Conservation (phyloP, 331 rosid species). For the Prunus yedoensis region DNA sequence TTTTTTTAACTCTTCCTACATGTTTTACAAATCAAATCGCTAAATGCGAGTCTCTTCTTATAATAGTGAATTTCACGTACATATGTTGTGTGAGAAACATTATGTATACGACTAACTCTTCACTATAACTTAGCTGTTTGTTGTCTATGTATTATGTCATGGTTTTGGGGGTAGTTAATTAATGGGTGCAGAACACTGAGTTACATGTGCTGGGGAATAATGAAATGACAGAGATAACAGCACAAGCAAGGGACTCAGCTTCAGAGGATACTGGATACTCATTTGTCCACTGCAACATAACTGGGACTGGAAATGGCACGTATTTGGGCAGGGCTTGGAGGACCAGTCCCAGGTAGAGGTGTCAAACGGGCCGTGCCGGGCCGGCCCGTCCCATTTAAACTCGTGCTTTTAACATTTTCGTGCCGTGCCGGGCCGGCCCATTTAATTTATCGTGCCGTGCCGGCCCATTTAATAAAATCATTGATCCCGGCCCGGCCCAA, state of each 20-base stretch:
- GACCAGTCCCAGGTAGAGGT: too few species aligned
- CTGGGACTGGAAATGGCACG: constrained; percentile 36
- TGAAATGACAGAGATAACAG: constrained; percentile 36
- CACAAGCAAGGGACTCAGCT: constrained; percentile 42
- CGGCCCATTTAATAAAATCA: too few species aligned
- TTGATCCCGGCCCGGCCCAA: too few species aligned
- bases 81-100: not conserved
- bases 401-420: too few species aligned
- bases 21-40: too few species aligned
- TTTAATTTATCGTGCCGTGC: too few species aligned
- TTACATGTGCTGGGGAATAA: constrained; percentile 18
- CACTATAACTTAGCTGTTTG: not conserved
- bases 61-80: not conserved
- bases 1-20: too few species aligned
- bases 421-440: too few species aligned
- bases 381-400: too few species aligned
- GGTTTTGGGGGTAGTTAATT: not conserved
- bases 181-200: constrained; percentile 29
- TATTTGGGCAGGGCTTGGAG: constrained; percentile 62
- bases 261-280: constrained; percentile 33
- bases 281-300: constrained; percentile 52
- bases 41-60: not conserved
- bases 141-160: not conserved
- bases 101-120: not conserved
- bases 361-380: too few species aligned